Percentiles rank a stretch among this genome's conserved stretches.
phyloP scores from a whole-genome alignment of 1,139 yeast genomes.

The Kodamaea suecica region DNA sequence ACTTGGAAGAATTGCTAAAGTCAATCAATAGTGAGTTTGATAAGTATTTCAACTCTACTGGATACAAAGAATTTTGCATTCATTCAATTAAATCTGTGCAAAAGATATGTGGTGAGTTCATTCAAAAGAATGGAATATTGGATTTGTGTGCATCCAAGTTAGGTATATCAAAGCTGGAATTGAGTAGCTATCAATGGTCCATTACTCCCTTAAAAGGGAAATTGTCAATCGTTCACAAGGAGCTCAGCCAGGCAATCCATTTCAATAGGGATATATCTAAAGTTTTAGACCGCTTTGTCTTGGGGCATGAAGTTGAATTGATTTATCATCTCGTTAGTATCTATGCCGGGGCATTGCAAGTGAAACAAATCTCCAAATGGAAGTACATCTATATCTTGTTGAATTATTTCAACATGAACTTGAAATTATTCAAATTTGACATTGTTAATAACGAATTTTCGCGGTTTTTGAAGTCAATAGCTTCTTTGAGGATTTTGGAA shows the following conservation, averaged over 20 bases:
- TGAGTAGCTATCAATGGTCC: constrained; percentile 27
- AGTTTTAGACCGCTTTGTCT: constrained; percentile 25
- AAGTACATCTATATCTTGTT: constrained; percentile 23
- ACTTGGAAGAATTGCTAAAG: constrained; percentile 24
- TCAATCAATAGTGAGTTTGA: constrained; percentile 29
- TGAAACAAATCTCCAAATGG: constrained; percentile 30
- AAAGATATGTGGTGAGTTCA: constrained; percentile 18
- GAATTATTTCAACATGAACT: constrained; percentile 19
- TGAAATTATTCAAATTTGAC: constrained; percentile 19
- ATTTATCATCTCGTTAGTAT: constrained; percentile 32
- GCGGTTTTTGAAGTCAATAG: constrained; percentile 22
- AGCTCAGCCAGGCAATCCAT: constrained; percentile 24
- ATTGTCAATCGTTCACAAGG: constrained; percentile 28
- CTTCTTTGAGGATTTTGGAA: constrained; percentile 15
- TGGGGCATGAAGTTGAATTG: constrained; percentile 21
- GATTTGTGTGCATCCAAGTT: constrained; percentile 26
- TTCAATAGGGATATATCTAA: constrained; percentile 18
- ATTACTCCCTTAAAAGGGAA: constrained; percentile 22
- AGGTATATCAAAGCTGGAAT: constrained; percentile 28
- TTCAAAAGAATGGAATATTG: constrained; percentile 17
- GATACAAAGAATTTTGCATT: constrained; percentile 31
- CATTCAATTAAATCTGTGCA: constrained; percentile 26
- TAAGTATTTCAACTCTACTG: constrained; percentile 21
- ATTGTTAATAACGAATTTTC: constrained; percentile 20
- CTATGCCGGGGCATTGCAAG: constrained; percentile 24